Evolutionary conservation across 768 basidiomycete genomes (phyloP).

Genomic region (Pleurotus platypus): DNA sequence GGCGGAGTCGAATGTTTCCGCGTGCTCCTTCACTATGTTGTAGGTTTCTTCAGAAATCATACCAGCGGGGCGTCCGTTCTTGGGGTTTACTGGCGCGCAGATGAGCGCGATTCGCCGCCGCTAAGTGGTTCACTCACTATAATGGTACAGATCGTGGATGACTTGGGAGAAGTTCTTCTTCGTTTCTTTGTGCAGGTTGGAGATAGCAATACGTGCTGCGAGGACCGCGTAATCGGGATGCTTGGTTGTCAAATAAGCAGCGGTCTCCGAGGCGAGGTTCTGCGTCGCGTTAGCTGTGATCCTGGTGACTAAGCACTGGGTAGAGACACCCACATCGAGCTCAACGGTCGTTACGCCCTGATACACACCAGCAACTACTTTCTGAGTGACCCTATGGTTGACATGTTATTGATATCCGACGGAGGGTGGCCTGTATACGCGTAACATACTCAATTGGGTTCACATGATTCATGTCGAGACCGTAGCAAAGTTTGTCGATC

Average conservation of each 20-base stretch:
- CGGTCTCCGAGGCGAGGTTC: constrained; percentile 97
- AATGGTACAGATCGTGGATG: constrained; percentile 85
- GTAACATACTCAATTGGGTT: constrained; percentile 83
- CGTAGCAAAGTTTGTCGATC: constrained; percentile 91
- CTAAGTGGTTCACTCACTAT: constrained; percentile 46
- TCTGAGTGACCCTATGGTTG: constrained; percentile 71
- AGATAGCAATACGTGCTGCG: constrained; percentile 97
- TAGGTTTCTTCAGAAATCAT: constrained; percentile 93
- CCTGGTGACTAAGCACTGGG: background rate
- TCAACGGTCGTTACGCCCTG: constrained; percentile 96
- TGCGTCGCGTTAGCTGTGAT: constrained; percentile 22
- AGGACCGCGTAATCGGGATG: constrained; percentile 98
- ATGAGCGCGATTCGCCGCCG: background rate
- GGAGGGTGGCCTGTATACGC: background rate
- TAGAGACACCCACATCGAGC: constrained; percentile 69
- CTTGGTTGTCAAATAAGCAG: constrained; percentile 94
- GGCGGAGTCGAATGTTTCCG: constrained; percentile 81
- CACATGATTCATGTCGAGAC: constrained; percentile 87
- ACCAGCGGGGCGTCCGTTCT: constrained; percentile 80
- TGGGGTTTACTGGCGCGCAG: constrained; percentile 73
- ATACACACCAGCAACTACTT: constrained; percentile 91
- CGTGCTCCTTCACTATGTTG: constrained; percentile 75
- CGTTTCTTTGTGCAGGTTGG: constrained; percentile 98
- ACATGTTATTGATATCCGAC: background rate
- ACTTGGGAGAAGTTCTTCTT: constrained; percentile 96